A percentile compares a stretch with the other conserved stretches of the same genome.
Conservation (phyloP, 2,329 filamentous ascomycete genomes). For the Dactylellina cionopaga region DNA sequence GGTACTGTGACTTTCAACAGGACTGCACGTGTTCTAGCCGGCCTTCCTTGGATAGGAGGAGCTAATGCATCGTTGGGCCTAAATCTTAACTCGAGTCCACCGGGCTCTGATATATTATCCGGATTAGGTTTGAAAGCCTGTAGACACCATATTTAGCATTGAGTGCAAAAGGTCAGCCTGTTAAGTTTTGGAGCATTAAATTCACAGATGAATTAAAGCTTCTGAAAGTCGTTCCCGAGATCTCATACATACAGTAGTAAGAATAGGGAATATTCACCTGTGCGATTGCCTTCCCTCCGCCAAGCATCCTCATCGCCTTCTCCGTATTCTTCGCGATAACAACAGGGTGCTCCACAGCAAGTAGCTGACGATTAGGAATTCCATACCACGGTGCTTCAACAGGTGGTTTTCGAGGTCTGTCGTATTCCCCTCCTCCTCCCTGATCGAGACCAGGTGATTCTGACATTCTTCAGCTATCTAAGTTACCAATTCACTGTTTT, state of each 20-base stretch:
- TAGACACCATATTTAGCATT: too few relatives aligned
- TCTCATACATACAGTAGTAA: neutral
- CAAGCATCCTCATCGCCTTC: conserved; percentile 38
- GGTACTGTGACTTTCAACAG: conserved; percentile 87
- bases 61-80: conserved; percentile 36
- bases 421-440: conserved; percentile 5
- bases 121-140: conserved; percentile 49
- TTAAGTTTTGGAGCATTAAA: too few relatives aligned
- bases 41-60: conserved; percentile 79
- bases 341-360: conserved; percentile 39
- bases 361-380: conserved; percentile 26
- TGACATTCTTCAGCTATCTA: conserved; percentile 15
- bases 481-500: too few relatives aligned
- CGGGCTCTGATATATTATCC: conserved; percentile 32
- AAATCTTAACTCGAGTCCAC: conserved; percentile 43
- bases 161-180: too few relatives aligned
- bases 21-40: conserved; percentile 80
- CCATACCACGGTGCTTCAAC: conserved; percentile 43
- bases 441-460: neutral
- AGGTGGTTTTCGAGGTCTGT: conserved; percentile 1
- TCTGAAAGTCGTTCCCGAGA: too few relatives aligned
- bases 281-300: conserved; percentile 37
- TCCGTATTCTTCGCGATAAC: conserved; percentile 27
- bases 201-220: too few relatives aligned
- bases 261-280: conserved; percentile 15